Evolutionary conservation across 1,284 basidiomycete species (phyloP), one percentile per base, ranked within the genome.

Genomic region (Peniophora sp.): DNA sequence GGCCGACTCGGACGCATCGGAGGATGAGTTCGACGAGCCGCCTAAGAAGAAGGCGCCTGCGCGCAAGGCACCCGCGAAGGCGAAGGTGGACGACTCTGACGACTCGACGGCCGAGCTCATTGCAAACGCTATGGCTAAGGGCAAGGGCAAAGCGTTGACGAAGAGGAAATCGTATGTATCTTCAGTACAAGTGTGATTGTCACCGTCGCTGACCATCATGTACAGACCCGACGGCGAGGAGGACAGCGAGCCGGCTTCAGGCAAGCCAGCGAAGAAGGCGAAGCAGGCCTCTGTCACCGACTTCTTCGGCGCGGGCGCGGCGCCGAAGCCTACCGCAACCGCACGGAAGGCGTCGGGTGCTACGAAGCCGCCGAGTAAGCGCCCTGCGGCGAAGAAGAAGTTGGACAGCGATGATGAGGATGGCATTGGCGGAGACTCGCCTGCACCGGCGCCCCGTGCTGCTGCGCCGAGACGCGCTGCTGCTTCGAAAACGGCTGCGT

Each of bases 101-200:
- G 65, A 64, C 47, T 58, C 58, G 12, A 62, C 59, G 1, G 58
- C 62, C 23, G 62, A 68, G 18, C 57, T 61, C 23, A 50, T 61
- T 15, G 56, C 63, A 36, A 56, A 61, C 2, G 65, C 61, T 45
- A 61, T 61, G 49, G 58, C 58, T 27, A 70, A 72, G 52, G 69
- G 62, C 37, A 73, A 74, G 59, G 67, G 60, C 51, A 74, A 64
- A 49, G 65, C 61, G 37, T 24, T 54, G 43, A 58, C 50, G 35
- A 83, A 81, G 63, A 77, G 78, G 48, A 85, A 82, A 64, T 81
- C 72, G 83, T 81, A 60, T 42, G 67, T 61, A 17, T n/a, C n/a
- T n/a, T n/a, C 15, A 23, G 42, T n/a, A n/a, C 35, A 34, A 23
- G 12, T 53, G 53, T 22, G 52, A 37, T 47, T 53, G 1, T 5